Conservation (phyloP, 345 rosid genomes). For the Salix udensis region DNA sequence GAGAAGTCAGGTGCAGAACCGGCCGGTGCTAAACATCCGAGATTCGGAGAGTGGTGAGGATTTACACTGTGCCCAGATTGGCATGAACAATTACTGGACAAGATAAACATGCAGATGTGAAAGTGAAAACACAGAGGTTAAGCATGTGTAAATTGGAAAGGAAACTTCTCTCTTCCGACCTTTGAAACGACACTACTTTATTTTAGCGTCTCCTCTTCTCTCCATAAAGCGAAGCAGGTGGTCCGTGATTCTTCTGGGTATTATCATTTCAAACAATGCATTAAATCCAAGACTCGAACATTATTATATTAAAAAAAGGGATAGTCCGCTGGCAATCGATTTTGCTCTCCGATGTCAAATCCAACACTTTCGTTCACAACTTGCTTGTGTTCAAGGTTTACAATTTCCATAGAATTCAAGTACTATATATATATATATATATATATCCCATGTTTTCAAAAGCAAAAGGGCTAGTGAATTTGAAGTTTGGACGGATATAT, state of each 20-base stretch:
- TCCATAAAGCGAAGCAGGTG: slow-evolving; percentile 34
- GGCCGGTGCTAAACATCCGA: not conserved
- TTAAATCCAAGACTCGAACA: not conserved
- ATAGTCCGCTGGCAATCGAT: not conserved
- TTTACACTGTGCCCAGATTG: not conserved
- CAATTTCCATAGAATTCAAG: not conserved
- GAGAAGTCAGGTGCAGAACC: not conserved
- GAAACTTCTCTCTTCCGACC: slow-evolving; percentile 40
- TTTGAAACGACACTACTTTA: slow-evolving; percentile 10
- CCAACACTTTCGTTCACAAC: no score
- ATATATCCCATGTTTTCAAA: not conserved
- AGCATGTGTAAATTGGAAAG: slow-evolving; percentile 20
- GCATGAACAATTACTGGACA: not conserved
- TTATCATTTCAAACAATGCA: slow-evolving; percentile 13
- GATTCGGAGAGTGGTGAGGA: not conserved
- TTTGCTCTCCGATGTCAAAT: slow-evolving; percentile 10
- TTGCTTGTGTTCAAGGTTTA: not conserved
- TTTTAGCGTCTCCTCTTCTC: not conserved
- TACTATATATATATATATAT: no score
- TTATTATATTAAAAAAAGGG: not conserved
- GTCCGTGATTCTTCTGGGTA: slow-evolving; percentile 32
- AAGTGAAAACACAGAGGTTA: slow-evolving; percentile 11
- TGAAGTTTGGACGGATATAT: not conserved
- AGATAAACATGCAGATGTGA: not conserved
- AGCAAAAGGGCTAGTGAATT: not conserved